Evolutionary conservation across 371 early-diverging fungal species (phyloP).

Genomic region (Cokeromyces recurvatus): DNA sequence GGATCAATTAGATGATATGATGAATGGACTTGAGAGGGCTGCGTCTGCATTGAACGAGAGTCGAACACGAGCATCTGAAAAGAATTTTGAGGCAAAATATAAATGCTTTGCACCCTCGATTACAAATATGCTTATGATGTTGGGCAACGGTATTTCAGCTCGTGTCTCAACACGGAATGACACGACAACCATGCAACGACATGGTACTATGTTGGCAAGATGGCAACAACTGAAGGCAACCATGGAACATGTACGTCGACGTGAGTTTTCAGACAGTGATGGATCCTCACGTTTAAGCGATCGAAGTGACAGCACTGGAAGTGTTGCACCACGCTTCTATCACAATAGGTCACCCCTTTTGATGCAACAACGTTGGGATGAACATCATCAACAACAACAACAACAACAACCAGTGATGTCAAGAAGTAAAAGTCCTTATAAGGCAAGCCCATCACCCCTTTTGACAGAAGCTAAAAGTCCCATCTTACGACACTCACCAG

Average conservation of each 20-base stretch:
- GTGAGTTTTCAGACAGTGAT: conserved; percentile 28
- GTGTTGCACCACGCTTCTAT: background rate
- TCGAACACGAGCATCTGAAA: conserved; percentile 42
- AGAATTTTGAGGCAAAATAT: conserved; percentile 60
- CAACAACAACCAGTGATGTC: too few relatives aligned
- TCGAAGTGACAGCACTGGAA: conserved; percentile 25
- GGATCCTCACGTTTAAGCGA: conserved; percentile 33
- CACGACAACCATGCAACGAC: conserved; percentile 33
- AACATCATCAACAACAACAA: too few relatives aligned
- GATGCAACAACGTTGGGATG: too few relatives aligned
- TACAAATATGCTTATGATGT: conserved; percentile 55
- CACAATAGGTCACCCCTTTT: conserved; percentile 4
- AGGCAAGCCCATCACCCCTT: too few relatives aligned
- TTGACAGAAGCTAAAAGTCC: too few relatives aligned
- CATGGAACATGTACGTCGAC: conserved; percentile 47
- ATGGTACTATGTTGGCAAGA: conserved; percentile 45
- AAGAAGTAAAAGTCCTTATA: conserved; percentile 18
- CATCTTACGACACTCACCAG: too few relatives aligned
- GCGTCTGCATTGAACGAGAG: background rate
- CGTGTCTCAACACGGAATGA: conserved; percentile 35
- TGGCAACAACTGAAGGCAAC: conserved; percentile 50
- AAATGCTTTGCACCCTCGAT: conserved; percentile 58
- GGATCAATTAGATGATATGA: conserved; percentile 57
- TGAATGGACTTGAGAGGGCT: conserved; percentile 56
- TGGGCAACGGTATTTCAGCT: conserved; percentile 53